Percentiles rank a stretch among this genome's conserved stretches.
Evolutionary conservation across 169 alveolate species (phyloP).

Genomic region (Plasmodium reichenowi): DNA sequence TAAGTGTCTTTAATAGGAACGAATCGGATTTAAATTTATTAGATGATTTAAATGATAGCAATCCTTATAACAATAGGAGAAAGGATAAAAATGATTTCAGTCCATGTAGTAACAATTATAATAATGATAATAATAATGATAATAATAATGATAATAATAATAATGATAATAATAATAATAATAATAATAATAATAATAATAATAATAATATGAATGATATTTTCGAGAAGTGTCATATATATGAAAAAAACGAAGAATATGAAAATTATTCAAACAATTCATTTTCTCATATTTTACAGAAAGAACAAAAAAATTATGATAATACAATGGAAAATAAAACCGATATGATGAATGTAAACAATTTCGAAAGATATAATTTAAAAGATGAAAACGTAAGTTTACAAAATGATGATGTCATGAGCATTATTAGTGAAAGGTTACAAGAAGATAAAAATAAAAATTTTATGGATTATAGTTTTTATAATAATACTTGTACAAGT

Average conservation of each 20-base stretch:
- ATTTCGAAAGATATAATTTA: conserved; percentile 16
- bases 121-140: neutral
- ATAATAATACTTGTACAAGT: neutral
- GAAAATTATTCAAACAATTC: neutral
- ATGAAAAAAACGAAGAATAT: neutral
- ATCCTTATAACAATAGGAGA: neutral
- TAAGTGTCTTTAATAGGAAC: conserved; percentile 12
- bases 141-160: neutral
- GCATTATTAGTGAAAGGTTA: conserved; percentile 1
- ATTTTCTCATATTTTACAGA: conserved; percentile 14
- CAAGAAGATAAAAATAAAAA: conserved; percentile 11
- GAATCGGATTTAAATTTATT: conserved; percentile 29
- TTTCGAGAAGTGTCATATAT: neutral
- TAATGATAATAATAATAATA: neutral
- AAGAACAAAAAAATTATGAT: neutral
- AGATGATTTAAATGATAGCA: conserved; percentile 9
- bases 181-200: neutral
- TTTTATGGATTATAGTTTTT: neutral
- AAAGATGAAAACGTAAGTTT: neutral
- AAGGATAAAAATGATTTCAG: neutral
- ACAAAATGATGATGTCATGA: neutral
- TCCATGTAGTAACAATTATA: neutral
- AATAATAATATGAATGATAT: neutral
- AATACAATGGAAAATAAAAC: conserved; percentile 7
- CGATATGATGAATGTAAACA: neutral